Percentiles rank a stretch among this genome's conserved stretches.
Conservation (phyloP, 2,329 filamentous ascomycete genomes). For the Microcera coccophila region DNA sequence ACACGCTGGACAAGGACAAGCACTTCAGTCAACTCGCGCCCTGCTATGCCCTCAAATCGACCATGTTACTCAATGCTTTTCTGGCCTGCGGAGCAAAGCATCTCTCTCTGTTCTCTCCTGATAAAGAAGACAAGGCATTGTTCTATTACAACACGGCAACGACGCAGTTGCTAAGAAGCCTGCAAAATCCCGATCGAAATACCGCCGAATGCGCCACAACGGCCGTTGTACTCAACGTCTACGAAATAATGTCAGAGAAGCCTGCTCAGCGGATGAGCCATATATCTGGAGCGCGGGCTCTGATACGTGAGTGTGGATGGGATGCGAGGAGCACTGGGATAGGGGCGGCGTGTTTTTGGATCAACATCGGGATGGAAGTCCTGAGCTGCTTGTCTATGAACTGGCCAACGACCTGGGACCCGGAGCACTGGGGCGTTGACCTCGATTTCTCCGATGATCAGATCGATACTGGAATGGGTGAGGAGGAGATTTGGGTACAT, state of each 20-base stretch:
- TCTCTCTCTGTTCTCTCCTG: slow-evolving; percentile 66
- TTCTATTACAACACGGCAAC: slow-evolving; percentile 86
- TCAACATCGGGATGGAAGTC: slow-evolving; percentile 89
- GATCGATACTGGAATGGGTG: slow-evolving; percentile 47
- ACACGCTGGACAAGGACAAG: slow-evolving; percentile 78
- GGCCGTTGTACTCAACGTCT: slow-evolving; percentile 84
- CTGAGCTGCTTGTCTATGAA: slow-evolving; percentile 82
- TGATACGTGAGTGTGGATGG: slow-evolving; percentile 90
- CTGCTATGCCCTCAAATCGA: slow-evolving; percentile 73
- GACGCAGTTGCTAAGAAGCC: slow-evolving; percentile 66
- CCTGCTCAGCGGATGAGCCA: slow-evolving; percentile 82
- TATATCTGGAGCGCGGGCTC: slow-evolving; percentile 75
- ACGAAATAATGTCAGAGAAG: slow-evolving; percentile 85
- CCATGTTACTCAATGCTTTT: slow-evolving; percentile 85
- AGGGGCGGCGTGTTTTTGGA: slow-evolving; percentile 87
- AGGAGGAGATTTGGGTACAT: slow-evolving; percentile 83
- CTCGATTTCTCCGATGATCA: slow-evolving; percentile 53
- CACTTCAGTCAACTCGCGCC: slow-evolving; percentile 85
- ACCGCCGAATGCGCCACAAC: slow-evolving; percentile 81
- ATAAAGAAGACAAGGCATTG: slow-evolving; percentile 71
- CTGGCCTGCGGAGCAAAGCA: slow-evolving; percentile 85
- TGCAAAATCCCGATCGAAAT: slow-evolving; percentile 82
- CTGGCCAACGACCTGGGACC: slow-evolving; percentile 83
- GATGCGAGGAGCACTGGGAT: slow-evolving; percentile 73
- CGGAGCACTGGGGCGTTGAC: slow-evolving; percentile 84